Base-by-base conservation (phyloP, 768 basidiomycete genomes). In the Infundibulicybe gibba region DNA sequence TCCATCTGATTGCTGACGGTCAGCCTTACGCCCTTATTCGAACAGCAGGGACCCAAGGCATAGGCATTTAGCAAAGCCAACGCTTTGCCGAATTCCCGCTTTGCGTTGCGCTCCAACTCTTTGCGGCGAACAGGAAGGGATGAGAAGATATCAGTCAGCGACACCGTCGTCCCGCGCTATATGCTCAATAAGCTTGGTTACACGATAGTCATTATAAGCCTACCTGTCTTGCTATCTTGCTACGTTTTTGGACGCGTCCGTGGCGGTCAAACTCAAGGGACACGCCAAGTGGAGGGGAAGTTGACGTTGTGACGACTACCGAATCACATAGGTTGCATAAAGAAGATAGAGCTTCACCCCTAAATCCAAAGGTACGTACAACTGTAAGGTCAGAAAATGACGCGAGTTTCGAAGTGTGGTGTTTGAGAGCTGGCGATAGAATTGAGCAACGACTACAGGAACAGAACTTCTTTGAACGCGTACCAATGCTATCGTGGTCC, bases 261-360 rank as follows among this genome's bases (percentile, higher is more conserved):
- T 69, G 71, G 17, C 71, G 62, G 38, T 87, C 85, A 55, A 95
- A 74, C 41, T 87, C 79, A n/a, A 99, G 70, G 16, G 79, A 67
- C 4, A 83, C 81, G 2, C 93, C 97, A 71, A 88, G 81, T 0
- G 94, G 93, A 1, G 85, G 77, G 15, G 73, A 70, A 0, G 90
- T 93, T 3, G 89, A 76, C 0, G 95, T 97, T 1, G 76, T 76
- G 41, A 97, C 73, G 0, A 69, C 72, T 10, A 97, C 77, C 3
- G 71, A 65, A 45, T 88, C 84, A 42, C 83, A 79, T 1, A 97
- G 66, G 1, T 90, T 90, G 59, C 94, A 99, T 0, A 99, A 74
- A 2, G 95, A 94, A 6, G 93, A 92, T 0, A 99, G 72, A 0
- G 97, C 97, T 67, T 99, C 97, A 13, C 97, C 97, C 32, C 97